Evolutionary conservation across 1,284 basidiomycete genomes (phyloP), one percentile per base, ranked within the genome.

Genomic region (Papiliotrema fonsecae): DNA sequence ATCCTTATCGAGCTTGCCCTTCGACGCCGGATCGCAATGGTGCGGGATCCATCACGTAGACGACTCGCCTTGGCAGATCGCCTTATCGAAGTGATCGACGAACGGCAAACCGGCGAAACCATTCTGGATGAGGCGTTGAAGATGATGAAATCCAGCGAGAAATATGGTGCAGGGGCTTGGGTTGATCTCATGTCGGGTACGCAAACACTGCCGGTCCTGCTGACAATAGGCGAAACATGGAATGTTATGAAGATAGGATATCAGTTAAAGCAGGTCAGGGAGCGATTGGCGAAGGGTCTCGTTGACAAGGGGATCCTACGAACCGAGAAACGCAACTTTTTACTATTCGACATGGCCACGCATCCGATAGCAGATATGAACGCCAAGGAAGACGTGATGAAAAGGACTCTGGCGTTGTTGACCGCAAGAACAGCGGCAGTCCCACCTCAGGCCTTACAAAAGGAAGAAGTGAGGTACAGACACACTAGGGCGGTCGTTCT

Each of bases 191-290:
- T 97, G 68, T 88, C 86, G 59, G 92, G 91, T 92, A 67, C 64
- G 85, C 62, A 11, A 9, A 24, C 31, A 24, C 27, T 28, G 42
- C 11, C n/a, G 13, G 21, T 21, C 22, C 16, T 2, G 22, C 41
- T 28, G 27, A 39, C 3, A 35, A 3, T 7, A 94, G 91, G 91
- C 55, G 92, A 97, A 77, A 97, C 92, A 45, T 97, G 92, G 92
- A 96, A 97, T 70, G 89, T 96, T 6, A 90, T 96, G 85, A 96
- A 96, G 76, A 96, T 96, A 50, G 91, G 91, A 25, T 97, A 91
- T 75, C 92, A 97, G 73, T 82, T 97, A 44, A 97, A 97, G 74
- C 92, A 96, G 75, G 92, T 97, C 39, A 85, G 92, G 47, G 92
- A 97, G 74, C 86, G 92, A 21, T 83, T 97, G 40, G 90, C 90